A percentile compares a stretch with the other conserved stretches of the same genome.
These are phyloP conservation scores for Picochlorum sp. DNA, from an alignment of 139 green algal species.

Conservation along the genomic window DNA sequence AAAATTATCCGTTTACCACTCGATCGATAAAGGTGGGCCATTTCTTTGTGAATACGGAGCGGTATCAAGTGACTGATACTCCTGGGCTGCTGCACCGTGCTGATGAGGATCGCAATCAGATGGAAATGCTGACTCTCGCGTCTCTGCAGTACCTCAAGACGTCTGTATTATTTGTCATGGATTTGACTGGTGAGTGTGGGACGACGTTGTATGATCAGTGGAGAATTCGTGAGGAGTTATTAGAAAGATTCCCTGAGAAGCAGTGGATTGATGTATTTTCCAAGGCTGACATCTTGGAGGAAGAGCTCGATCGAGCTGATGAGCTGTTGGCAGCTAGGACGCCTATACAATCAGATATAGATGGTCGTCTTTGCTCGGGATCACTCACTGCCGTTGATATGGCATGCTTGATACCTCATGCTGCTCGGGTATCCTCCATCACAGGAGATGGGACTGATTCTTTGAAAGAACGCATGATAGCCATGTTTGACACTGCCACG, in stretches of 20 bases:
- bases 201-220: conserved; percentile 69
- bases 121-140: conserved; percentile 91
- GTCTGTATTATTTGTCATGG: conserved; percentile 77
- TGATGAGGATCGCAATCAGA: conserved; percentile 83
- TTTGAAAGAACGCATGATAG: conserved; percentile 51
- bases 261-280: conserved; percentile 89
- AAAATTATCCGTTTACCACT: conserved; percentile 98
- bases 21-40: conserved; percentile 94
- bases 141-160: conserved; percentile 79
- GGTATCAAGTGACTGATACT: conserved; percentile 93
- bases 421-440: conserved; percentile 54
- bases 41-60: conserved; percentile 75
- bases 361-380: neutral
- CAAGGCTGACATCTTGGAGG: conserved; percentile 81
- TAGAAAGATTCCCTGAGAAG: conserved; percentile 55
- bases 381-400: conserved; percentile 25
- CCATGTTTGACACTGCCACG: conserved; percentile 27
- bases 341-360: neutral
- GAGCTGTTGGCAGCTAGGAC: neutral
- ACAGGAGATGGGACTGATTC: conserved; percentile 53
- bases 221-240: conserved; percentile 55
- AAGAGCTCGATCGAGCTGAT: conserved; percentile 26
- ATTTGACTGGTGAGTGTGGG: conserved; percentile 88
- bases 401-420: conserved; percentile 37
- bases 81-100: conserved; percentile 76